Percentiles rank a stretch among this genome's conserved stretches.
Conservation (phyloP, 2,329 filamentous ascomycete species). For the Coniochaeta ligniaria region DNA sequence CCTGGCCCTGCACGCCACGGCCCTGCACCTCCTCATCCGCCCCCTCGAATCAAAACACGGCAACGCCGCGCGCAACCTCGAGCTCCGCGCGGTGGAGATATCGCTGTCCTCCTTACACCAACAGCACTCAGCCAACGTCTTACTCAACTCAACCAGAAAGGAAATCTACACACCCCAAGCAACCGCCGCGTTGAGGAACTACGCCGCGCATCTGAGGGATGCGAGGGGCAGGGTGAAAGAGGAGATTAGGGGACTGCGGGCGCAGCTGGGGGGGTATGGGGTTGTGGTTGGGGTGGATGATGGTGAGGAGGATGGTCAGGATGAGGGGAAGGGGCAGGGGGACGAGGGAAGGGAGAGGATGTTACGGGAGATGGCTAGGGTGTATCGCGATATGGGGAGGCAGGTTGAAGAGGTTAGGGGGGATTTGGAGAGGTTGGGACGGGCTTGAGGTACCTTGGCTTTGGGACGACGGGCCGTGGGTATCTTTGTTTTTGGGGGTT, state of each 20-base stretch:
- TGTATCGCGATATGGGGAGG: conserved; percentile 41
- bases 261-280: conserved; percentile 42
- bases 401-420: conserved; percentile 41
- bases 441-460: conserved; percentile 8
- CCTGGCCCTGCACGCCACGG: conserved; percentile 30
- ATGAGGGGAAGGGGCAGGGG: conserved; percentile 16
- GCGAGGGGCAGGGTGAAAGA: conserved; percentile 38
- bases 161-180: conserved; percentile 39
- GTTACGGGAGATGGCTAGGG: conserved; percentile 46
- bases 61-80: conserved; percentile 40
- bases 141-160: conserved; percentile 24
- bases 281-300: conserved; percentile 16
- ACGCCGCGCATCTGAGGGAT: conserved; percentile 41
- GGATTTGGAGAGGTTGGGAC: conserved; percentile 30
- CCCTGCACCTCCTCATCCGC: conserved; percentile 36
- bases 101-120: conserved; percentile 34
- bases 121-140: conserved; percentile 27
- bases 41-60: conserved; percentile 49
- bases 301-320: not conserved
- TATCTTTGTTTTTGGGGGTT: not conserved
- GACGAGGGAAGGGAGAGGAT: conserved; percentile 33
- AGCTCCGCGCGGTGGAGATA: conserved; percentile 40
- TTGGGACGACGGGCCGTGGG: not conserved
- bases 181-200: conserved; percentile 34
- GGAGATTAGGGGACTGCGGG: conserved; percentile 29